A percentile compares a stretch with the other conserved stretches of the same genome.
Evolutionary conservation across 2,329 filamentous ascomycete genomes (phyloP).

Genomic region (Claviceps pazoutovae): DNA sequence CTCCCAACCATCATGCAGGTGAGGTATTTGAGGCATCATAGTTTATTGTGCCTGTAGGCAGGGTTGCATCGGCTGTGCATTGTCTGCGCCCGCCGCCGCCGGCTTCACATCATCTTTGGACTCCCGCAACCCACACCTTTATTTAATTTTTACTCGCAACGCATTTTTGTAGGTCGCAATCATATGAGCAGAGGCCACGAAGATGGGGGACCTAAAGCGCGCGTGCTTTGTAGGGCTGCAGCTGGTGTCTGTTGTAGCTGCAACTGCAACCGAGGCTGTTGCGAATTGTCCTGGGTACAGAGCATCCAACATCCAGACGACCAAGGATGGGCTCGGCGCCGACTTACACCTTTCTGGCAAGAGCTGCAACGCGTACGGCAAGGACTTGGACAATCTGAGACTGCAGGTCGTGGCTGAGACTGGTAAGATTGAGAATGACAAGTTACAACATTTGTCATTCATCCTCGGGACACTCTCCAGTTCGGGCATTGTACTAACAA

Average conservation of each 20-base stretch:
- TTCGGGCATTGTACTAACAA: background rate
- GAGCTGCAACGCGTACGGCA: slow-evolving; percentile 62
- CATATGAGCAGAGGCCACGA: background rate
- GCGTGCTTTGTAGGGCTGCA: background rate
- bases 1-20: no score
- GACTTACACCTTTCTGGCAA: slow-evolving; percentile 53
- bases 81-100: no score
- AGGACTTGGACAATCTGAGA: slow-evolving; percentile 11
- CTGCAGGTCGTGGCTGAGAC: slow-evolving; percentile 20
- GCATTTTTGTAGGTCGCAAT: no score
- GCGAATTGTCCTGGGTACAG: slow-evolving; percentile 49
- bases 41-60: no score
- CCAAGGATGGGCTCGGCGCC: slow-evolving; percentile 45
- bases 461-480: background rate
- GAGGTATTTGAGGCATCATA: no score
- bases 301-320: slow-evolving; percentile 43
- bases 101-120: no score
- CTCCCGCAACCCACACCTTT: no score
- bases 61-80: no score
- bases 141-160: no score
- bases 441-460: background rate
- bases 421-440: slow-evolving; percentile 7
- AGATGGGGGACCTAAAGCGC: background rate
- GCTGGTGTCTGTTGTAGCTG: background rate
- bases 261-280: background rate